Conservation (phyloP, 805 yeast genomes). For the Zygotorulaspora florentina region DNA sequence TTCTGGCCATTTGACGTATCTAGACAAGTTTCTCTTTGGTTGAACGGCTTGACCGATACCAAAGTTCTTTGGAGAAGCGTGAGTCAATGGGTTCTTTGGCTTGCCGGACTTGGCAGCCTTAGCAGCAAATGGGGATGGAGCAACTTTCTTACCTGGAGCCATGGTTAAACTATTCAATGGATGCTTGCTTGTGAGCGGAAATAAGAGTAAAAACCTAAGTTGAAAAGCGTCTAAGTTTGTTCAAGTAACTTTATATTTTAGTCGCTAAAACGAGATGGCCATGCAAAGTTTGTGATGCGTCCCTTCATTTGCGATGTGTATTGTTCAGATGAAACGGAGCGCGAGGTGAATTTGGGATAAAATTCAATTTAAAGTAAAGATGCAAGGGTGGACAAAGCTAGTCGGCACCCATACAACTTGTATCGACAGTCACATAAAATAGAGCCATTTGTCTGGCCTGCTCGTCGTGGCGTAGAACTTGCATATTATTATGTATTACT, state of each 20-base stretch:
- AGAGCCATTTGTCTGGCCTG: neutral
- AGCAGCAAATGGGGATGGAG: conserved; percentile 96
- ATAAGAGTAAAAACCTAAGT: no score
- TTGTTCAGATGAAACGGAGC: no score
- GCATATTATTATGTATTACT: no score
- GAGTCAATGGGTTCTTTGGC: conserved; percentile 80
- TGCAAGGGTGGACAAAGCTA: no score
- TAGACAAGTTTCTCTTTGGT: conserved; percentile 92
- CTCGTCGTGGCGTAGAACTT: no score
- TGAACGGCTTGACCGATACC: conserved; percentile 97
- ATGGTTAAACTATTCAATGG: conserved; percentile 17
- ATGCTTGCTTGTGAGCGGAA: neutral
- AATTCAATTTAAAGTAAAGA: no score
- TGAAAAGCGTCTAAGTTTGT: neutral
- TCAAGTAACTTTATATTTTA: neutral
- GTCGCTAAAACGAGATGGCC: neutral
- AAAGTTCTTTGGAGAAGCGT: conserved; percentile 84
- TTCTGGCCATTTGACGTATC: conserved; percentile 99
- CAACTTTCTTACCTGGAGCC: conserved; percentile 77
- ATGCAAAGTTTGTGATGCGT: no score
- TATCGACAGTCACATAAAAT: neutral
- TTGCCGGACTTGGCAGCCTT: conserved; percentile 53
- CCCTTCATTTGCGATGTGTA: no score
- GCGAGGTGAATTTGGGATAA: no score
- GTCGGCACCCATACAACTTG: neutral